Conservation (phyloP, 495 filamentous ascomycete species). For the Hypoxylon fragiforme region DNA sequence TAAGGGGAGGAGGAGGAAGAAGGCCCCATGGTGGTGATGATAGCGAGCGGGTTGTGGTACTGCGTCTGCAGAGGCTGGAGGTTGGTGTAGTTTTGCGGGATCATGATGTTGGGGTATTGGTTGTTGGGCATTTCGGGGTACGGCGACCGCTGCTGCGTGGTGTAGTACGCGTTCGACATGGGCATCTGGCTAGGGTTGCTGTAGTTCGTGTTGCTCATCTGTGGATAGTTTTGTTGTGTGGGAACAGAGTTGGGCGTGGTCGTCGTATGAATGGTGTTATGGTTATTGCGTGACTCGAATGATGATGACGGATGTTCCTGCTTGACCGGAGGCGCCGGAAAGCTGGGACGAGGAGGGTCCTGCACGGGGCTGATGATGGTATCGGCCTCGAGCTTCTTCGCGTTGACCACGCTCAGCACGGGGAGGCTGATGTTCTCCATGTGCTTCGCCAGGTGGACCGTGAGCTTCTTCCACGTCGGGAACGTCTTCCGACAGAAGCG, state of each 20-base stretch:
- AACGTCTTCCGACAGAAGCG: slow-evolving; percentile 86
- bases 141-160: slow-evolving; percentile 12
- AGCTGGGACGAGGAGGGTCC: slow-evolving; percentile 49
- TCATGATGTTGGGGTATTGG: slow-evolving; percentile 26
- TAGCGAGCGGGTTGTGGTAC: slow-evolving; percentile 28
- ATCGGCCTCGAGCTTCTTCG: slow-evolving; percentile 58
- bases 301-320: slow-evolving; percentile 33
- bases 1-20: slow-evolving; percentile 20
- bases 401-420: slow-evolving; percentile 72
- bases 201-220: slow-evolving; percentile 21
- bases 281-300: slow-evolving; percentile 15
- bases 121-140: slow-evolving; percentile 26
- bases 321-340: slow-evolving; percentile 42
- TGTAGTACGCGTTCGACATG: slow-evolving; percentile 22
- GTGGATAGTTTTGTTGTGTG: too few species aligned
- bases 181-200: slow-evolving; percentile 17
- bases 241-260: slow-evolving; percentile 9
- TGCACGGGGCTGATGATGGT: slow-evolving; percentile 68
- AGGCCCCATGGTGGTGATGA: slow-evolving; percentile 26
- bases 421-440: slow-evolving; percentile 95
- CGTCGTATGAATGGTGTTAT: slow-evolving; percentile 2
- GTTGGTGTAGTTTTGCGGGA: slow-evolving; percentile 27
- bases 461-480: slow-evolving; percentile 90
- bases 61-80: slow-evolving; percentile 27
- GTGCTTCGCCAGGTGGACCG: slow-evolving; percentile 92